These are phyloP conservation scores for Halophytophthora batemanensis DNA, from an alignment of 352 stramenopile genomes.

Conservation along the genomic window DNA sequence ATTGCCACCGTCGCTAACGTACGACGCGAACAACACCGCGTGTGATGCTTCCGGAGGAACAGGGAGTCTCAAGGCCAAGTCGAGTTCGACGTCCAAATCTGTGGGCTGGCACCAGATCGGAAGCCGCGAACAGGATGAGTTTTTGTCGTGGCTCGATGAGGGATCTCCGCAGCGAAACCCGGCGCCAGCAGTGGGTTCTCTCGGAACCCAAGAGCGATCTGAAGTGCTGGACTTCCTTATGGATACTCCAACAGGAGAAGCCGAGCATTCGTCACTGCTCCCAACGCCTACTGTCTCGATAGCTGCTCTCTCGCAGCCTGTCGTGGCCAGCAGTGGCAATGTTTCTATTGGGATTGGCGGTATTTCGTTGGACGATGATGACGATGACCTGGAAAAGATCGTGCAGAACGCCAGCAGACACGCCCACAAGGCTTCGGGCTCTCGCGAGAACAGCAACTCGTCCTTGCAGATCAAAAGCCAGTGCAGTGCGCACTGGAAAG, in stretches of 20 bases:
- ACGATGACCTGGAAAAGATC: slow-evolving; percentile 62
- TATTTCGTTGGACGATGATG: slow-evolving; percentile 46
- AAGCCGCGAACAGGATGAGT: slow-evolving; percentile 52
- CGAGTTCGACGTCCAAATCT: too few species aligned
- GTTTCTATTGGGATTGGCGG: slow-evolving; percentile 3
- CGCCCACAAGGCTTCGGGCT: slow-evolving; percentile 21
- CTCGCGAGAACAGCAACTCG: slow-evolving; percentile 54
- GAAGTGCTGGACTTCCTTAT: too few species aligned
- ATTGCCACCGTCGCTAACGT: slow-evolving; percentile 34
- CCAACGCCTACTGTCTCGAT: background rate
- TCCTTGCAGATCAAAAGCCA: slow-evolving; percentile 71
- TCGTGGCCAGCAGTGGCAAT: background rate
- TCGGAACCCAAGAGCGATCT: too few species aligned
- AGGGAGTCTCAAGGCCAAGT: too few species aligned
- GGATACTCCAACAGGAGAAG: too few species aligned
- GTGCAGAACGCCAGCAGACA: slow-evolving; percentile 53
- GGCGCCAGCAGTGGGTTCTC: background rate
- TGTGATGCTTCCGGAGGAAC: slow-evolving; percentile 12
- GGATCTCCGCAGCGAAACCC: slow-evolving; percentile 11
- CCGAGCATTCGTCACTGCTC: too few species aligned
- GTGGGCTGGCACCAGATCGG: slow-evolving; percentile 27
- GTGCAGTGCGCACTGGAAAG: slow-evolving; percentile 22
- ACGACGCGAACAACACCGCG: slow-evolving; percentile 49
- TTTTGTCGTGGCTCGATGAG: slow-evolving; percentile 81
- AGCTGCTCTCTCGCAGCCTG: background rate